phyloP scores from a whole-genome alignment of 495 filamentous ascomycete genomes.

The Eremomyces bilateralis region DNA sequence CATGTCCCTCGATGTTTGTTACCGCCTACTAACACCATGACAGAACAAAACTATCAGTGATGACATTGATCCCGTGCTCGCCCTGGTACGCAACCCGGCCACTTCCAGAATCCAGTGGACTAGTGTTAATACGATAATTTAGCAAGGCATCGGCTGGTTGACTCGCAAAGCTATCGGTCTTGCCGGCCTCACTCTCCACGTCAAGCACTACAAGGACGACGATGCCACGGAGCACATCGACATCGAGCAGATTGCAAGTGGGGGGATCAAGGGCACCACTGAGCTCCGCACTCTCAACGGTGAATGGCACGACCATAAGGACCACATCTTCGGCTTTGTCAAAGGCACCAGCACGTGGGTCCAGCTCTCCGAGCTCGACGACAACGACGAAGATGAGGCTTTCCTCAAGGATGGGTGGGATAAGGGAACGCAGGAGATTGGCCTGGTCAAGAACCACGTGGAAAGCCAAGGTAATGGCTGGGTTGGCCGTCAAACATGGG shows the following conservation, averaged over 20 bases:
- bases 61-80: slow-evolving; percentile 45
- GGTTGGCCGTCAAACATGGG: slow-evolving; percentile 43
- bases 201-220: slow-evolving; percentile 28
- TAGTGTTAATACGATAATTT: slow-evolving; percentile 3
- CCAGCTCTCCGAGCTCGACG: slow-evolving; percentile 15
- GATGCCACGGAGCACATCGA: slow-evolving; percentile 43
- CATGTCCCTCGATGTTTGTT: slow-evolving; percentile 1
- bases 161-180: slow-evolving; percentile 52
- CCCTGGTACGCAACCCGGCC: slow-evolving; percentile 26
- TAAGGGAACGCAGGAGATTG: slow-evolving; percentile 27
- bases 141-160: slow-evolving; percentile 70
- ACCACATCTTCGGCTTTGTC: slow-evolving; percentile 64
- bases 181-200: slow-evolving; percentile 48
- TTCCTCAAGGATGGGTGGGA: slow-evolving; percentile 30
- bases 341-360: slow-evolving; percentile 37
- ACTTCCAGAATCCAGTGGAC: slow-evolving; percentile 1
- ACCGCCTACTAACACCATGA: slow-evolving; percentile 3
- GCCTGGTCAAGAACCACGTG: slow-evolving; percentile 32
- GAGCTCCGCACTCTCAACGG: slow-evolving; percentile 57
- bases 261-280: slow-evolving; percentile 48
- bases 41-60: slow-evolving; percentile 68
- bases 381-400: slow-evolving; percentile 17
- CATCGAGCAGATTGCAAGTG: slow-evolving; percentile 56
- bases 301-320: slow-evolving; percentile 42
- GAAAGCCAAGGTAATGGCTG: slow-evolving; percentile 33